phyloP scores from a whole-genome alignment of 768 basidiomycete genomes.

The Termitomyces sp. region DNA sequence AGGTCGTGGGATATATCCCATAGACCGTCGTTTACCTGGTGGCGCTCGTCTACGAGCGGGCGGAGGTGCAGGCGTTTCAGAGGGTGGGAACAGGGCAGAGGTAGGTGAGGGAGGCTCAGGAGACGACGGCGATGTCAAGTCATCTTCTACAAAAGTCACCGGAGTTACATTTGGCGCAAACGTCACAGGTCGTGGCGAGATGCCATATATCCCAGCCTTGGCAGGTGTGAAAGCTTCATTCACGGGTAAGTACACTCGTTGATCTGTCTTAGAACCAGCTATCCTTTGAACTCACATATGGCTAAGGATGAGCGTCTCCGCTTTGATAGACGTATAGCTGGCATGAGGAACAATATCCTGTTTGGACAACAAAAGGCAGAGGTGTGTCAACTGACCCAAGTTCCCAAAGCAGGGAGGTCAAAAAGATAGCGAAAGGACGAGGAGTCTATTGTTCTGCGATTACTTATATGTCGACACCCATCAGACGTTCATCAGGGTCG shows the following conservation, averaged over 20 bases:
- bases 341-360: conserved; percentile 9
- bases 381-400: conserved; percentile 1
- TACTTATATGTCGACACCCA: conserved; percentile 1
- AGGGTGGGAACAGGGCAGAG: conserved; percentile 50
- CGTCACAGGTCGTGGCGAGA: conserved; percentile 42
- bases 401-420: conserved; percentile 18
- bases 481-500: background rate
- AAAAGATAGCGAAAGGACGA: conserved; percentile 9
- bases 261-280: background rate
- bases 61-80: conserved; percentile 32
- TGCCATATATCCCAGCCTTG: conserved; percentile 52
- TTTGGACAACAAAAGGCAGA: conserved; percentile 1
- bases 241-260: background rate
- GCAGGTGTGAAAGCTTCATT: conserved; percentile 29
- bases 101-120: conserved; percentile 28
- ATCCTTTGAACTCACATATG: conserved; percentile 6
- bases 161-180: conserved; percentile 41
- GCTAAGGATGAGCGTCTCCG: conserved; percentile 15
- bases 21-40: conserved; percentile 55
- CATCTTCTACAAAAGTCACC: conserved; percentile 22
- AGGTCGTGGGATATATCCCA: conserved; percentile 71
- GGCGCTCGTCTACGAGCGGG: conserved; percentile 44
- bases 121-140: conserved; percentile 19
- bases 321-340: conserved; percentile 15
- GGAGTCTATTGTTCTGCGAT: background rate